Percentiles rank a stretch among this genome's conserved stretches.
Evolutionary conservation across 148 eudicot species (phyloP).

Genomic region (Gaultheria prostrata): DNA sequence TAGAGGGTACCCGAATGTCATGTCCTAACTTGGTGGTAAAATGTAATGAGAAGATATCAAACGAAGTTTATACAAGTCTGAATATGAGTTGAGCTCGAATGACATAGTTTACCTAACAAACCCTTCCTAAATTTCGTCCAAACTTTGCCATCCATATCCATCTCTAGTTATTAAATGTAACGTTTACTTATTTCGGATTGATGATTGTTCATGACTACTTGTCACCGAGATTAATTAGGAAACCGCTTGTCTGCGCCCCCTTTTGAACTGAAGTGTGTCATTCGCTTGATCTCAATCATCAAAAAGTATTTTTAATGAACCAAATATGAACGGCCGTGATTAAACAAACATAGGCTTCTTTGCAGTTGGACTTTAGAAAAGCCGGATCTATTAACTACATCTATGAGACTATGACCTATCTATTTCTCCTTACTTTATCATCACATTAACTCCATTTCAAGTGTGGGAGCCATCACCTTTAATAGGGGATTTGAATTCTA

Average conservation of each 20-base stretch:
- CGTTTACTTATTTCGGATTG: neutral
- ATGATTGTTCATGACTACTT: neutral
- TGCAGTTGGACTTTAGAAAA: too few species aligned
- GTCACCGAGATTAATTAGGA: neutral
- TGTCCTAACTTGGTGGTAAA: too few species aligned
- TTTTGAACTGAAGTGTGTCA: too few species aligned
- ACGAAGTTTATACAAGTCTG: neutral
- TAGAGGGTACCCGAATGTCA: too few species aligned
- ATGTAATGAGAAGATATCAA: neutral
- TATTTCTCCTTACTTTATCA: neutral
- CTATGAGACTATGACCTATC: too few species aligned
- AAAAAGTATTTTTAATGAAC: too few species aligned
- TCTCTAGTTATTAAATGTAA: neutral
- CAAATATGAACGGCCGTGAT: too few species aligned
- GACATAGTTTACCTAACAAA: neutral
- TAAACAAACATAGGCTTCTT: too few species aligned
- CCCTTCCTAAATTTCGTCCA: neutral
- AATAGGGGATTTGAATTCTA: neutral
- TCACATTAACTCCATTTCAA: neutral
- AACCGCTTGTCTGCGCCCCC: too few species aligned
- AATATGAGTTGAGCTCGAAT: neutral
- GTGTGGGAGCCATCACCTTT: constrained; percentile 4
- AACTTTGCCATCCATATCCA: neutral
- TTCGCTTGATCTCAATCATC: too few species aligned
- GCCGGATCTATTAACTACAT: too few species aligned